Conservation (phyloP, 495 filamentous ascomycete genomes). For the Chaetomium fimeti region DNA sequence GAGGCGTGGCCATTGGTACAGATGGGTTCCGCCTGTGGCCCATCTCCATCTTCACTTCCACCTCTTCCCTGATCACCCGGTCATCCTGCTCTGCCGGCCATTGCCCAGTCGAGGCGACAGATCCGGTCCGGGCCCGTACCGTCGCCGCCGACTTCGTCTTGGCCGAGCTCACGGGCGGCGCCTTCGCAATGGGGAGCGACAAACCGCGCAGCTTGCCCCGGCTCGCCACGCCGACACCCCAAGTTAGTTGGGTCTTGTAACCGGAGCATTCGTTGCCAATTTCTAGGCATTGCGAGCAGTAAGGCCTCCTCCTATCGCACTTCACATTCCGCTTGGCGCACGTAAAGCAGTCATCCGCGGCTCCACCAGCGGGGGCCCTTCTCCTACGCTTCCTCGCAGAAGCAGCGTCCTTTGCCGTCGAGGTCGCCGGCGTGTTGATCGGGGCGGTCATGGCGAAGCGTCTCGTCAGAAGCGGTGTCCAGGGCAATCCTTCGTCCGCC, state of each 20-base stretch:
- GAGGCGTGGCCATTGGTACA: constrained; percentile 29
- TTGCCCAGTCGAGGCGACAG: constrained; percentile 38
- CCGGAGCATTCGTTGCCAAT: constrained; percentile 90
- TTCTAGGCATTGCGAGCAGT: constrained; percentile 93
- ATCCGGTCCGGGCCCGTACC: constrained; percentile 41
- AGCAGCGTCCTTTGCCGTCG: constrained; percentile 45
- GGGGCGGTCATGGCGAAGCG: constrained; percentile 46
- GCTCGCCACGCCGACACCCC: constrained; percentile 96
- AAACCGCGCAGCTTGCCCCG: constrained; percentile 91
- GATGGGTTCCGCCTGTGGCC: constrained; percentile 26
- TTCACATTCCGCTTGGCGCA: constrained; percentile 78
- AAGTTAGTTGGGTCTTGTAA: constrained; percentile 96
- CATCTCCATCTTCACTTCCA: constrained; percentile 35
- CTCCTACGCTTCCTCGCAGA: constrained; percentile 74
- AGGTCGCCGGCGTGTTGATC: constrained; percentile 40
- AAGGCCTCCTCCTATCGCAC: constrained; percentile 90
- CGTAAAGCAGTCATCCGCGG: constrained; percentile 93
- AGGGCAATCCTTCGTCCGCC: neutral
- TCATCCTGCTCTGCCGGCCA: constrained; percentile 40
- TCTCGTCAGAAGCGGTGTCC: neutral
- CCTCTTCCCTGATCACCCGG: constrained; percentile 15
- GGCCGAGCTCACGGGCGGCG: constrained; percentile 54
- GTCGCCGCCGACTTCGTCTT: constrained; percentile 45
- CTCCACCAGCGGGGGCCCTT: constrained; percentile 83
- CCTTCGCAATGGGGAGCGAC: constrained; percentile 77